phyloP scores from a whole-genome alignment of 495 filamentous ascomycete genomes.

The Penicillium ochrochloron region DNA sequence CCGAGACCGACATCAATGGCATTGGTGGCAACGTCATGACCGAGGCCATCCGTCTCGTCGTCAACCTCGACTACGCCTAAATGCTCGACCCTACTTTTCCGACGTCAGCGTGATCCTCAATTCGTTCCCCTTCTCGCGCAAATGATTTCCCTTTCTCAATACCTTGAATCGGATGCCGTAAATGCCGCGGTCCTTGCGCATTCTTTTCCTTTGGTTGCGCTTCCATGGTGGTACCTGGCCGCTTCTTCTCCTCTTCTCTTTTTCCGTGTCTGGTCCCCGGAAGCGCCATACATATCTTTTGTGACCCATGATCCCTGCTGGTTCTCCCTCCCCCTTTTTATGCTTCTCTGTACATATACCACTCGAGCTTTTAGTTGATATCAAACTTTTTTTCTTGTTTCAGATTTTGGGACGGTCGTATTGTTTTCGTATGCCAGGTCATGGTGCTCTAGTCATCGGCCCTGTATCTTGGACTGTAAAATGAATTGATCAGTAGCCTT shows the following conservation, averaged over 20 bases:
- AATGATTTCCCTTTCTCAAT: conserved; percentile 18
- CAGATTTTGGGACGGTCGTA: conserved; percentile 4
- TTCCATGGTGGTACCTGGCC: not conserved
- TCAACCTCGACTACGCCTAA: conserved; percentile 41
- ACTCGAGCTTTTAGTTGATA: conserved; percentile 29
- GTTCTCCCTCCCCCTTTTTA: conserved; percentile 25
- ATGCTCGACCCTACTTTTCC: conserved; percentile 6
- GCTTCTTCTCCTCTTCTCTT: conserved; percentile 19
- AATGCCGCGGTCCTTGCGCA: no score
- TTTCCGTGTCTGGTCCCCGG: conserved; percentile 14
- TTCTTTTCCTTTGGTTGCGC: not conserved
- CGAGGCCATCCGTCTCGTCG: conserved; percentile 37
- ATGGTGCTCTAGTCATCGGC: not conserved
- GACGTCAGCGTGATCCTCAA: conserved; percentile 14
- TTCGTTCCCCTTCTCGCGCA: conserved; percentile 23
- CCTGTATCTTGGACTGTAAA: not conserved
- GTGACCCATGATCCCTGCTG: conserved; percentile 19
- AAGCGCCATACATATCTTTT: conserved; percentile 29
- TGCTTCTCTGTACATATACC: conserved; percentile 41
- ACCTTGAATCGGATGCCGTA: no score
- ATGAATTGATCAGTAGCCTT: not conserved
- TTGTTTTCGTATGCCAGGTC: not conserved
- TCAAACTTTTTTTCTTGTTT: conserved; percentile 25
- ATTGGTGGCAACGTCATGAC: conserved; percentile 24
- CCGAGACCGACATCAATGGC: conserved; percentile 33